Evolutionary conservation across 257 asterid genomes (phyloP), one percentile per base, ranked within the genome.

Genomic region (Cordia subcordata): DNA sequence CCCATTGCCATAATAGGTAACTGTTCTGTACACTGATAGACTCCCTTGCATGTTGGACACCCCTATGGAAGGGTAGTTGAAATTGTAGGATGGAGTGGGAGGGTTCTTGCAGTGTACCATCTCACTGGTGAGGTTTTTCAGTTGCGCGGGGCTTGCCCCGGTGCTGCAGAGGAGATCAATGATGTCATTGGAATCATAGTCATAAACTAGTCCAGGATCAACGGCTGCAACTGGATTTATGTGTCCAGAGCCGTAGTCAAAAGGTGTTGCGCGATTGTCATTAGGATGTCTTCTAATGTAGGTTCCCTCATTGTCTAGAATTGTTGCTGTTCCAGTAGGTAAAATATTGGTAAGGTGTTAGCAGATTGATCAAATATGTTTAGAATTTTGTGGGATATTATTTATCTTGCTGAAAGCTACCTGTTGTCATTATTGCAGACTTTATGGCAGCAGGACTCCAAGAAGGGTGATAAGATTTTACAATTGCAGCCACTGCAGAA

Each of bases 371-470:
- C 11, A 17, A 17, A 16, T n/a, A 8, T 27, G 35, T 27, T 1
- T 27, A 20, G 23, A 8, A n/a, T 10, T 49, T 49, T 2, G 10
- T 11, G 11, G 14, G 1, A n/a, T n/a, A 27, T 49, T 49, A 49
- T 11, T 5, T 49, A n/a, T 49, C 23, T 49, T 4, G 17, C 54
- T 27, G 39, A 67, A 40, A 44, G 19, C 38, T 72, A 81, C 88
- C 85, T 72, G 85, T 84, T 68, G 88, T 84, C 86, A 81, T 84
- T 49, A 84, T 70, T 8, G 86, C 86, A 17, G 84, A 84, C 58
- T 79, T 79, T 33, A 84, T 77, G 19, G 86, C 93, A 37, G 93
- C 82, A 1, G 93, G 86, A 56, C 84, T 74, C 86, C 88, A 81
- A 11, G 79, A 65, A 58, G 82, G 86, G 59, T 84, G 88, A 54